phyloP scores from a whole-genome alignment of 805 yeast species.

The Candida broadrunensis region DNA sequence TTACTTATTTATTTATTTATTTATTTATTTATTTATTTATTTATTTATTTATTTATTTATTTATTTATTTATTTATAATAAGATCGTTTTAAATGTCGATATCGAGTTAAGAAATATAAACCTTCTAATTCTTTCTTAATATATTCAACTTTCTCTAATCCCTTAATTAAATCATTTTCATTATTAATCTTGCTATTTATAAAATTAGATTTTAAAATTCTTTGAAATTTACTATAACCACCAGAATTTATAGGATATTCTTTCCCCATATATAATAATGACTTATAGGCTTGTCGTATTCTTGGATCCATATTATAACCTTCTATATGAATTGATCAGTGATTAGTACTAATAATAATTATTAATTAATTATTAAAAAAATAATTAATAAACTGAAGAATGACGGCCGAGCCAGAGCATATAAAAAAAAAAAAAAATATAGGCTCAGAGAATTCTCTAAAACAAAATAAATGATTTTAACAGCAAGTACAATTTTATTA shows the following conservation, averaged over 20 bases:
- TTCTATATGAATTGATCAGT: not conserved
- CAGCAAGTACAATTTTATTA: too few relatives aligned
- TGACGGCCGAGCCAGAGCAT: too few relatives aligned
- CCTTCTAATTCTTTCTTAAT: slow-evolving; percentile 28
- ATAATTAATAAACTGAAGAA: too few relatives aligned
- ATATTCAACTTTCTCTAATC: slow-evolving; percentile 27
- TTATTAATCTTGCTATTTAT: slow-evolving; percentile 10
- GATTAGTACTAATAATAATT: too few relatives aligned
- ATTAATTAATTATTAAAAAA: too few relatives aligned
- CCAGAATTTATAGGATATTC: slow-evolving; percentile 32
- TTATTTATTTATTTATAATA: too few relatives aligned
- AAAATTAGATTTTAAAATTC: slow-evolving; percentile 17
- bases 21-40: too few relatives aligned
- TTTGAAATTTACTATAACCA: slow-evolving; percentile 23
- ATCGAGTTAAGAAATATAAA: slow-evolving; percentile 27
- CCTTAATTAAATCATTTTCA: slow-evolving; percentile 17
- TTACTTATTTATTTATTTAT: too few relatives aligned
- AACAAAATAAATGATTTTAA: too few relatives aligned
- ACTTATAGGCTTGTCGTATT: slow-evolving; percentile 21
- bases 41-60: too few relatives aligned
- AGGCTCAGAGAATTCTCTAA: too few relatives aligned
- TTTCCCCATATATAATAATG: slow-evolving; percentile 29
- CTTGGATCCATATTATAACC: slow-evolving; percentile 22
- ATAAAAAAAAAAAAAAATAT: too few relatives aligned
- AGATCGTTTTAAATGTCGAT: slow-evolving; percentile 28